Evolutionary conservation across 2,329 filamentous ascomycete genomes (phyloP).

Genomic region (Ophiocordyceps camponoti-floridani): DNA sequence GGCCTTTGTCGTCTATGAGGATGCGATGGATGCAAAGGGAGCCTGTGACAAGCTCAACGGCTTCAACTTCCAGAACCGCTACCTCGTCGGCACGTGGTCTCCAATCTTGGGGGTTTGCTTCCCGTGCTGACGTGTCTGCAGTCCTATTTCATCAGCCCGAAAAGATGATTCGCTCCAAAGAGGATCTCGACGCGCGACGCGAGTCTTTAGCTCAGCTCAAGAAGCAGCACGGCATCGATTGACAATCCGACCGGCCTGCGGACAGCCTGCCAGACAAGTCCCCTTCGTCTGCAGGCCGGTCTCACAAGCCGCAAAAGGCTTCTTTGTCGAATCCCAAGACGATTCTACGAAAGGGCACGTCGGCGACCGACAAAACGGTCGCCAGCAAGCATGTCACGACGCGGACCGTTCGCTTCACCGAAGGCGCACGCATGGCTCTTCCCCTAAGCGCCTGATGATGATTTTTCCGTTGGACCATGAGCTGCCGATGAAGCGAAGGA

Average conservation of each 20-base stretch:
- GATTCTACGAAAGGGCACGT: conserved; percentile 24
- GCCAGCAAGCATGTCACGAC: conserved; percentile 18
- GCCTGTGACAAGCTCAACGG: conserved; percentile 99
- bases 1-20: conserved; percentile 97
- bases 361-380: conserved; percentile 14
- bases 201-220: conserved; percentile 98
- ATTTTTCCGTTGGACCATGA: not conserved
- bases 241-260: conserved; percentile 60
- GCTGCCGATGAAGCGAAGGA: not conserved
- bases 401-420: conserved; percentile 23
- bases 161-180: conserved; percentile 65
- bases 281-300: conserved; percentile 43
- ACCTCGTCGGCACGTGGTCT: conserved; percentile 66
- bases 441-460: conserved; percentile 19
- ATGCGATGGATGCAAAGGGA: conserved; percentile 96
- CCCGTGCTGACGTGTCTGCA: conserved; percentile 8
- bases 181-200: conserved; percentile 83
- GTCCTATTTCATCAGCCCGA: conserved; percentile 48
- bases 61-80: conserved; percentile 99
- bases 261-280: conserved; percentile 22
- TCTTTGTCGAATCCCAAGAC: conserved; percentile 22
- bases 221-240: conserved; percentile 96
- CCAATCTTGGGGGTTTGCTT: not conserved
- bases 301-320: conserved; percentile 26
- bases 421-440: conserved; percentile 18